Evolutionary conservation across 176 grass and related monocot genomes (phyloP), one percentile per base, ranked within the genome.

Genomic region (Triticum monococcum): DNA sequence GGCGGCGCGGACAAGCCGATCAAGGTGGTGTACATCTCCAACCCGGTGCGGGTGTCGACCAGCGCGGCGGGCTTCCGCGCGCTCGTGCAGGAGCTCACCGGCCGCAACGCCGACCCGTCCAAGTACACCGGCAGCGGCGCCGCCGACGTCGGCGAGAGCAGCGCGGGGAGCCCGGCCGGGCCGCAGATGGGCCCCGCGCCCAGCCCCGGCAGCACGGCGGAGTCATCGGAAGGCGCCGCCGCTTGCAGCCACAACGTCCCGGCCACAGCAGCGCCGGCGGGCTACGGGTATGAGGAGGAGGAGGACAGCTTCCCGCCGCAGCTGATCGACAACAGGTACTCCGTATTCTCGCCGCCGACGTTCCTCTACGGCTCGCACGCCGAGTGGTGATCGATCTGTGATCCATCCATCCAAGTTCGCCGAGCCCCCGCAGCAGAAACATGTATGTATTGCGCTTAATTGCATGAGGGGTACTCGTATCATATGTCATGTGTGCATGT

Each of bases 81-180:
- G 57, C 60, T 92, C 41, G 95, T 97, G 76, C 92, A 97, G 87
- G 89, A 92, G 86, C 88, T 97, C 86, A 97, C 95, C 61, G 95
- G 95, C 77, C 90, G 90, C 38, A 32, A 97, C 83, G 82, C 91
- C 43, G 89, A 94, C 37, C 86, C 77, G 30, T 91, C 84, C 67
- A 90, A 91, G 80, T 82, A 88, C 84, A 12, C 38, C 40, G 68
- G 66, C 68, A 20, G 70, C 43, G 46, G 63, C 57, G 36, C 1
- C 23, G 31, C 33, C 32, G 80, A 41, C 40, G 76, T 16, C 64
- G 57, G 32, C 16, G 57, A 30, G 76, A 62, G 13, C 78, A 78
- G 68, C 75, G 75, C 57, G 3, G 79, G 63, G 2, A 61, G 71
- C 72, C 62, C 24, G 32, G 85, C n/a, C 25, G 81, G 43, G 40